phyloP scores from a whole-genome alignment of 83 land plant species.

The Larix sibirica region DNA sequence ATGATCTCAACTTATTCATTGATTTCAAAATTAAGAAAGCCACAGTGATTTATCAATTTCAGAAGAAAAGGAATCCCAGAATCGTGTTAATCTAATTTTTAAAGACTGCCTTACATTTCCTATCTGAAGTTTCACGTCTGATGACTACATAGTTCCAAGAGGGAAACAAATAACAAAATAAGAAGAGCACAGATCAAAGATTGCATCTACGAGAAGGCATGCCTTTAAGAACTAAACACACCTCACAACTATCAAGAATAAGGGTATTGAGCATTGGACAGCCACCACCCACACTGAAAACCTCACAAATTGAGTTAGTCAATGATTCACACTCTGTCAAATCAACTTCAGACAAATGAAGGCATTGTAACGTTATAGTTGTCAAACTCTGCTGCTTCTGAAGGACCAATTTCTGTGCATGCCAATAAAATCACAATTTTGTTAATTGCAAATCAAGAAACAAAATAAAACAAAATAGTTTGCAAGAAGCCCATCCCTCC shows the following conservation, averaged over 20 bases:
- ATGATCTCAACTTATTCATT: background rate
- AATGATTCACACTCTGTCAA: conserved; percentile 90
- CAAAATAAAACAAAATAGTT: background rate
- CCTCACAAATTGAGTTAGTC: conserved; percentile 75
- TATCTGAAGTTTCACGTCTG: conserved; percentile 4
- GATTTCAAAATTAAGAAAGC: background rate
- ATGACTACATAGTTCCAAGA: background rate
- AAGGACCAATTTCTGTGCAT: conserved; percentile 74
- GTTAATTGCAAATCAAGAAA: background rate
- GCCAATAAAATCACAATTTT: background rate
- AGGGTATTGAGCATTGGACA: conserved; percentile 82
- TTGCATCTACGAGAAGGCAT: background rate
- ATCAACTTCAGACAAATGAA: conserved; percentile 69
- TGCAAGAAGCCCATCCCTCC: background rate
- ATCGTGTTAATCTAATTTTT: background rate
- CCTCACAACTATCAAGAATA: conserved; percentile 91
- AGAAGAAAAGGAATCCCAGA: background rate
- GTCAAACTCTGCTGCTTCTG: conserved; percentile 83
- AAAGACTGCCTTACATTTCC: background rate
- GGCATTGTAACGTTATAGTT: conserved; percentile 69
- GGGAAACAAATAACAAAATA: background rate
- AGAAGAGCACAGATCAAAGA: background rate
- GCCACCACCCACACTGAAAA: conserved; percentile 88
- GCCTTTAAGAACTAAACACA: conserved; percentile 34
- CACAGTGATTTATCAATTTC: background rate